Conservation (phyloP, 495 filamentous ascomycete genomes). For the Aspergillus panamensis region DNA sequence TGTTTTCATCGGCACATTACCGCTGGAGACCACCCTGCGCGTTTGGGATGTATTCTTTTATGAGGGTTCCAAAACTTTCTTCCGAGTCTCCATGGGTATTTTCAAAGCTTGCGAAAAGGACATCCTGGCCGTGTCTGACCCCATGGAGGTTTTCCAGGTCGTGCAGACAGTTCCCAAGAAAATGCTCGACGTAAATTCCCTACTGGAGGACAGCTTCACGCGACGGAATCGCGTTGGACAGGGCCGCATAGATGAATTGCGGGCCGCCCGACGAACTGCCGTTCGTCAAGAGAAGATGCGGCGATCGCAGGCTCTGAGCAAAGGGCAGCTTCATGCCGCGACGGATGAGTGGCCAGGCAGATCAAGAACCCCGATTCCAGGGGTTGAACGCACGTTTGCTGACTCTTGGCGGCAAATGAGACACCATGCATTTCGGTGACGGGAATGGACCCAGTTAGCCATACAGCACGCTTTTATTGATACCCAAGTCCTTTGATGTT, state of each 20-base stretch:
- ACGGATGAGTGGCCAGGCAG: constrained; percentile 38
- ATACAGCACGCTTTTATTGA: constrained; percentile 20
- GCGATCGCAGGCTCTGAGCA: constrained; percentile 38
- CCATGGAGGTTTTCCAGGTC: constrained; percentile 94
- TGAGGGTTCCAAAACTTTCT: constrained; percentile 93
- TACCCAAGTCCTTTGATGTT: constrained; percentile 17
- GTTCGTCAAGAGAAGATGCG: constrained; percentile 46
- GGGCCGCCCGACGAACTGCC: constrained; percentile 38
- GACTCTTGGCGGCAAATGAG: constrained; percentile 43
- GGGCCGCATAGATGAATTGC: constrained; percentile 45
- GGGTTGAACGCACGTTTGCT: constrained; percentile 38
- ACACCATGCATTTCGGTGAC: constrained; percentile 39
- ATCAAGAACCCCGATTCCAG: constrained; percentile 31
- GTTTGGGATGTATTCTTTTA: constrained; percentile 98
- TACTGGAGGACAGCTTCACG: constrained; percentile 78
- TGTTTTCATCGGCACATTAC: constrained; percentile 87
- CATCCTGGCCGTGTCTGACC: constrained; percentile 75
- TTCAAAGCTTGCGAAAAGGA: constrained; percentile 87
- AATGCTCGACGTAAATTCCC: constrained; percentile 71
- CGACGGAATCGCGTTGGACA: constrained; percentile 82
- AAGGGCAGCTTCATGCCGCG: constrained; percentile 38
- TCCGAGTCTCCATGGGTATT: constrained; percentile 84
- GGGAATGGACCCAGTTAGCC: neutral
- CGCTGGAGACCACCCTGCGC: constrained; percentile 83
- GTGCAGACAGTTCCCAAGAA: constrained; percentile 85